phyloP scores from a whole-genome alignment of 805 yeast species.

The Ogataea methanolica region DNA sequence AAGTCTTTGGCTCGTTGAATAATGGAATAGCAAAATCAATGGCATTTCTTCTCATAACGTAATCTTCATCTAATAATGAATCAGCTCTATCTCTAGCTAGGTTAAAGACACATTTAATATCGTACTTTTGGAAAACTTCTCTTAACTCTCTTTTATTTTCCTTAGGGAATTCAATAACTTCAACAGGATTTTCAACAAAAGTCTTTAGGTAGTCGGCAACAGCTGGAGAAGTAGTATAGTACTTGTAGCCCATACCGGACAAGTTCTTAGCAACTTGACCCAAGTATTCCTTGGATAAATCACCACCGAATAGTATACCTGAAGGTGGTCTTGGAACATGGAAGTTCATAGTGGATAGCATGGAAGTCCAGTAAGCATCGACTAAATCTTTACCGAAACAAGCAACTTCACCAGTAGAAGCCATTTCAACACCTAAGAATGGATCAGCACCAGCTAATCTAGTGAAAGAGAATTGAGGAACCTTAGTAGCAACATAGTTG shows the following conservation, averaged over 20 bases:
- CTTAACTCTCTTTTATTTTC: constrained; percentile 90
- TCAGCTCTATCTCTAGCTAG: constrained; percentile 90
- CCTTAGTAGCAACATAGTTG: constrained; percentile 91
- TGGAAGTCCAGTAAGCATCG: constrained; percentile 97
- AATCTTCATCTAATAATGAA: constrained; percentile 78
- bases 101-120: constrained; percentile 86
- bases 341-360: constrained; percentile 97
- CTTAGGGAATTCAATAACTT: constrained; percentile 84
- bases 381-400: constrained; percentile 81
- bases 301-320: constrained; percentile 94
- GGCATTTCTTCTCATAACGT: constrained; percentile 98
- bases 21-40: constrained; percentile 96
- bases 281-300: constrained; percentile 62
- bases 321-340: constrained; percentile 85
- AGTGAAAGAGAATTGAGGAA: constrained; percentile 97
- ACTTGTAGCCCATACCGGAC: constrained; percentile 72
- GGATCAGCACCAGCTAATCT: constrained; percentile 99
- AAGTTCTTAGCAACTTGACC: constrained; percentile 70
- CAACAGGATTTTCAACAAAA: constrained; percentile 42
- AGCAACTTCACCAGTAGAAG: constrained; percentile 98
- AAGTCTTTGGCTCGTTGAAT: constrained; percentile 95
- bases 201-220: constrained; percentile 66
- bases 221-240: constrained; percentile 68
- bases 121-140: constrained; percentile 85
- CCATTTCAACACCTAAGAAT: constrained; percentile 97